Evolutionary conservation across 768 basidiomycete species (phyloP).

Genomic region (Tulasnella sp.): DNA sequence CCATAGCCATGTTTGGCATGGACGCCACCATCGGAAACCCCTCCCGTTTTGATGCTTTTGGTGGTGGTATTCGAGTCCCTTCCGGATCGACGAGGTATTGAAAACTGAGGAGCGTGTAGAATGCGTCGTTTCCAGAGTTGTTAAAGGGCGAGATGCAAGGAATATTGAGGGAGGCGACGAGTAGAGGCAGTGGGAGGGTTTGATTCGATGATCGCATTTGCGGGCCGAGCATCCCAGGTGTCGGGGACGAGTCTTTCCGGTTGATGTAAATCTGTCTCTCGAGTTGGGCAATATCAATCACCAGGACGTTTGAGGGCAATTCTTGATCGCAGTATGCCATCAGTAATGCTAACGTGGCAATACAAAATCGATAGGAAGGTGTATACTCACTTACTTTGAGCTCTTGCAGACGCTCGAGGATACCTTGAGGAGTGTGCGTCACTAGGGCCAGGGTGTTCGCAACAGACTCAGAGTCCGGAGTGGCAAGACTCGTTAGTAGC

Average conservation of each 20-base stretch:
- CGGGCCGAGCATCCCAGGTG: background rate
- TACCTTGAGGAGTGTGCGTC: constrained; percentile 43
- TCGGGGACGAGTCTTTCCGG: background rate
- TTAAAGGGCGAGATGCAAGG: constrained; percentile 33
- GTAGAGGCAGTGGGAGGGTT: constrained; percentile 47
- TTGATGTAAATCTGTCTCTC: constrained; percentile 47
- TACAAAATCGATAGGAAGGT: background rate
- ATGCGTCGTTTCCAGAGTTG: constrained; percentile 74
- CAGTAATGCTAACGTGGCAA: background rate
- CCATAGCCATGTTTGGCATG: background rate
- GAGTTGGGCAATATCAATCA: constrained; percentile 50
- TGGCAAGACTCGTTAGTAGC: constrained; percentile 54
- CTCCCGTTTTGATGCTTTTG: background rate
- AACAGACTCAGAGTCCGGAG: constrained; percentile 62
- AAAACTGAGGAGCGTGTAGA: constrained; percentile 51
- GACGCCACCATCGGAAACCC: constrained; percentile 10
- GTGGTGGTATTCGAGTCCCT: constrained; percentile 1
- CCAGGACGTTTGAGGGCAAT: constrained; percentile 58
- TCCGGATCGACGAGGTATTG: constrained; percentile 55
- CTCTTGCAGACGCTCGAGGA: constrained; percentile 54
- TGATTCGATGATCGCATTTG: constrained; percentile 2
- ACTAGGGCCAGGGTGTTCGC: constrained; percentile 62
- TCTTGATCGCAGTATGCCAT: constrained; percentile 31
- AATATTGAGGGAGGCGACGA: constrained; percentile 48
- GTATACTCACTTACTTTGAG: constrained; percentile 61